A percentile compares a stretch with the other conserved stretches of the same genome.
These are phyloP conservation scores for Rhynchosporium graminicola DNA, from an alignment of 2,329 filamentous ascomycete genomes.

Conservation along the genomic window DNA sequence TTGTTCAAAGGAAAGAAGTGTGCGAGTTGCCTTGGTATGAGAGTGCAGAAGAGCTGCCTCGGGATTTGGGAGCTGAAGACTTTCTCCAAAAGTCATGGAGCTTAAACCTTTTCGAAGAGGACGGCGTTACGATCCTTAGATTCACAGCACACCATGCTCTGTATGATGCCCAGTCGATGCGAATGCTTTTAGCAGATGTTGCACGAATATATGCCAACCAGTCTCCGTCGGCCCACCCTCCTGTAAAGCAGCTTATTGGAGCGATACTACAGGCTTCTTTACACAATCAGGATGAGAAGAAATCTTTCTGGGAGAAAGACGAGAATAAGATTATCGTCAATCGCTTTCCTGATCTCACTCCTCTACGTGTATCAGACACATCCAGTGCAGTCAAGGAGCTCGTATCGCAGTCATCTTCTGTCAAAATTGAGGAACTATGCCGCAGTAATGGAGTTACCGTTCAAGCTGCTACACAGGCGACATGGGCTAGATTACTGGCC, in stretches of 20 bases:
- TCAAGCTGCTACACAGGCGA: constrained; percentile 73
- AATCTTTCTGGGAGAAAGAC: constrained; percentile 64
- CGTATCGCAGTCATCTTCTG: constrained; percentile 44
- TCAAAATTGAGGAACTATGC: constrained; percentile 57
- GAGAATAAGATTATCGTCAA: constrained; percentile 58
- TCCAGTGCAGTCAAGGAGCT: constrained; percentile 42
- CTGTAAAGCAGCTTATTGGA: constrained; percentile 47
- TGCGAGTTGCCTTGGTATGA: constrained; percentile 45
- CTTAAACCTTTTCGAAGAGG: constrained; percentile 24
- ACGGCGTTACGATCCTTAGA: constrained; percentile 24
- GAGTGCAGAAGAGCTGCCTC: constrained; percentile 18
- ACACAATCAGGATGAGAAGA: constrained; percentile 39
- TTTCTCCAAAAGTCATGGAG: constrained; percentile 34
- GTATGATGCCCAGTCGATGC: constrained; percentile 79
- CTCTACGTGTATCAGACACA: constrained; percentile 49
- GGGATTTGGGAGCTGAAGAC: neutral
- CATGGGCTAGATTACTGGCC: constrained; percentile 75
- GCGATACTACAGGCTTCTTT: constrained; percentile 46
- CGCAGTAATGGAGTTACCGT: constrained; percentile 64
- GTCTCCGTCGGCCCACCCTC: constrained; percentile 29
- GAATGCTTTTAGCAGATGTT: constrained; percentile 64
- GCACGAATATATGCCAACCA: constrained; percentile 42
- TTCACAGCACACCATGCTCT: constrained; percentile 68
- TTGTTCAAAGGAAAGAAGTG: constrained; percentile 53
- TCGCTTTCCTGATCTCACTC: constrained; percentile 75